Base-by-base conservation (phyloP, 2,329 filamentous ascomycete species). In the Aureobasidium sp. region DNA sequence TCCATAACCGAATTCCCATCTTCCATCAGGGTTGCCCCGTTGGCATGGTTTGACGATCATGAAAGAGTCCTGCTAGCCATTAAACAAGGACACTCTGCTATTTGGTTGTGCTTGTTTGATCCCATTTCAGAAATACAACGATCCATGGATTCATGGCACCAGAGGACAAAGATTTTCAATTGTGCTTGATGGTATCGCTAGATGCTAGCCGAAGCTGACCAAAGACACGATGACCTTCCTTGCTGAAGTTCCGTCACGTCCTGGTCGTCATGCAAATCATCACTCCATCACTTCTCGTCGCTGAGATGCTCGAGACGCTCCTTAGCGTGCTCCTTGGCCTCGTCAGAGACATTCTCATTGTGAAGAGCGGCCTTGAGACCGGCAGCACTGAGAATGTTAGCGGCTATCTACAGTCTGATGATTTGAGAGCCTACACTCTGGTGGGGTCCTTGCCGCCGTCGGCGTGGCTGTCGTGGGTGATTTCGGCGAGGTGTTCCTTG, bases 271-370 rank as follows among this genome's bases (percentile, higher is more conserved):
- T n/a, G n/a, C n/a, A n/a, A n/a, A n/a, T n/a, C n/a, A n/a, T n/a
- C n/a, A n/a, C n/a, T n/a, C n/a, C n/a, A n/a, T n/a, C n/a, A n/a
- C n/a, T n/a, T n/a, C n/a, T n/a, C n/a, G n/a, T n/a, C n/a, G 25
- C 40, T 7, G 5, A 21, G 11, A 42, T 21, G 41, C 25, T 7
- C 16, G 12, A 80, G 70, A 34, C 74, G 70, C 62, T 79, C 71
- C 69, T 79, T 69, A n/a, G 75, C 77, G 10, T 69, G 71, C 62
- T 78, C 58, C 70, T 81, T 81, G 4, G 77, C 76, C 64, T 79
- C 78, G 0, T 78, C 72, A 0, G 77, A 78, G 4, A 76, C 73
- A 3, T 77, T 75, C 12, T 77, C 76, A 62, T 81, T 81, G 48
- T 77, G 78, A 27, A 79, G 55, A 14, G 78, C 74, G 7, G 61